phyloP scores from a whole-genome alignment of 2,329 filamentous ascomycete species.

The Penicillium sp. region DNA sequence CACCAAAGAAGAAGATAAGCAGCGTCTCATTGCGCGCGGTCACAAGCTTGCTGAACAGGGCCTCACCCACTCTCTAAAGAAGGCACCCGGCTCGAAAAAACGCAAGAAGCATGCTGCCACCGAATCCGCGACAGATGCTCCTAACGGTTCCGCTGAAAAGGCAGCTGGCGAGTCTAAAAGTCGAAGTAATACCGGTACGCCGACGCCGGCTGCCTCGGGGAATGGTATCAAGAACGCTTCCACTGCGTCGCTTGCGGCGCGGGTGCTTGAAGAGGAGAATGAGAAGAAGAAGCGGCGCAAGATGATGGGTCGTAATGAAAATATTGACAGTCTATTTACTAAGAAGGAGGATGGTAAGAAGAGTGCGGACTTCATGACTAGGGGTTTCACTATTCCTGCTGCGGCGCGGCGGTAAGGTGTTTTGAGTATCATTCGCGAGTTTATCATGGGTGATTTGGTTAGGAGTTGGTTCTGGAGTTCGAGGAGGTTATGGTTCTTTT shows the following conservation, averaged over 20 bases:
- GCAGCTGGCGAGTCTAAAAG: conserved; percentile 36
- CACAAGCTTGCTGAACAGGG: conserved; percentile 72
- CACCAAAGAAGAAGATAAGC: conserved; percentile 69
- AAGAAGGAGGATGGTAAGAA: conserved; percentile 49
- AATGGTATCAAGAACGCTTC: conserved; percentile 83
- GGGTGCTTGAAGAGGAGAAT: conserved; percentile 85
- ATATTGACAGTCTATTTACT: conserved; percentile 59
- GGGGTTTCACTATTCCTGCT: conserved; percentile 59
- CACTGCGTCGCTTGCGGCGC: conserved; percentile 82
- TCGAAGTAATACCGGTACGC: conserved; percentile 37
- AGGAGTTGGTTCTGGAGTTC: neutral
- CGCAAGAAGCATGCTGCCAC: conserved; percentile 71
- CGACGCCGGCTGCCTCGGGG: conserved; percentile 34
- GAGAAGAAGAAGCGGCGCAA: conserved; percentile 79
- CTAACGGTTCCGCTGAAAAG: conserved; percentile 41
- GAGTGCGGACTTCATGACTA: conserved; percentile 62
- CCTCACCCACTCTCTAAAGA: conserved; percentile 86
- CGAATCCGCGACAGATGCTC: conserved; percentile 34
- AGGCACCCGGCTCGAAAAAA: conserved; percentile 68
- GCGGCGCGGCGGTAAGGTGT: conserved; percentile 41
- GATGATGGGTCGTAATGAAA: conserved; percentile 64
- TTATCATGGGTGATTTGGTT: neutral
- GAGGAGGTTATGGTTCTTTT: neutral
- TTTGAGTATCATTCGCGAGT: neutral
- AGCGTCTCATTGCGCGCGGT: conserved; percentile 66